Evolutionary conservation across 441 rosid species (phyloP), one percentile per base, ranked within the genome.

Genomic region (Populus hybrid): DNA sequence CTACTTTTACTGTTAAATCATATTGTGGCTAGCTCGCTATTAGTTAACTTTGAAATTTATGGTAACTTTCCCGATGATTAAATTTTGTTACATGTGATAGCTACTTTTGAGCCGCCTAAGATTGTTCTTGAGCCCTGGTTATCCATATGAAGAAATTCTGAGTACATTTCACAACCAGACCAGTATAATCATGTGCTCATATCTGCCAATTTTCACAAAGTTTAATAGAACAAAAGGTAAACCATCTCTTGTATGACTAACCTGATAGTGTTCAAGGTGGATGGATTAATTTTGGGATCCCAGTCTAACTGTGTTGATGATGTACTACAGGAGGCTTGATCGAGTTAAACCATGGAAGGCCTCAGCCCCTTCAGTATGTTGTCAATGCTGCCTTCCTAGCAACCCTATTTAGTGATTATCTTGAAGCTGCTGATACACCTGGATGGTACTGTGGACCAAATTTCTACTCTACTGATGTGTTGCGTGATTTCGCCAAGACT

Each of bases 381-480:
- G 94, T 85, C 67, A 92, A 94, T 86, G 94, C 98, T 75, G 97
- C 97, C 59, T 93, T 90, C 83, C 83, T 93, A 71, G 98, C 98
- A 8, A 50, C 91, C 18, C 42, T 90, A 46, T 93, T 75, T 78
- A 89, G 92, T 80, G 98, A 93, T 87, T 93, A 93, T 82, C 94
- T 93, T 67, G 97, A 92, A 53, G 97, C 97, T 84, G 93, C 97
- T 20, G 94, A 92, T 85, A 92, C 98, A 71, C 97, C 97, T 65
- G 98, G 95, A 77, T 92, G 97, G 97, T 91, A 90, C 67, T 92
- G 97, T 78, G 97, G 97, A 26, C 95, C 98, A 72, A 89, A 85
- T 77, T 94, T 94, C 88, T 94, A 86, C 81, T 86, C 95, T 61
- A 86, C 88, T n/a, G 78, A 87, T 26, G 89, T 86, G 71, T 80